phyloP scores from a whole-genome alignment of 2,329 filamentous ascomycete genomes.

The Neofusicoccum kwambonambiense region DNA sequence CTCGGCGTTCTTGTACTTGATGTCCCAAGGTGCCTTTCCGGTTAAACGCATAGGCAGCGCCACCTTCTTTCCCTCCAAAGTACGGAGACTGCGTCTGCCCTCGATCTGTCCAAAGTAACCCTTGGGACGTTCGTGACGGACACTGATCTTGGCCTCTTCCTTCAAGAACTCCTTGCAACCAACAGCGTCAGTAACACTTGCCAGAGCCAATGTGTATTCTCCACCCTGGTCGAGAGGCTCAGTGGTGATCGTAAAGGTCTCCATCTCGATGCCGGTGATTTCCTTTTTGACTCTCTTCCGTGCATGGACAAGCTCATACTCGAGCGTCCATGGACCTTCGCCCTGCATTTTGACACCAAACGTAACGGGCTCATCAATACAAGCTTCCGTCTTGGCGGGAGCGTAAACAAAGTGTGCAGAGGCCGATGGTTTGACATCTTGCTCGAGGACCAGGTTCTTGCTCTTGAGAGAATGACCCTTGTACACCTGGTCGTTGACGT shows the following conservation, averaged over 20 bases:
- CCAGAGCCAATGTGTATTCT: slow-evolving; percentile 84
- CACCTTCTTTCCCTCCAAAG: slow-evolving; percentile 72
- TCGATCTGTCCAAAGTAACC: slow-evolving; percentile 84
- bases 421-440: slow-evolving; percentile 90
- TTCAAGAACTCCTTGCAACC: slow-evolving; percentile 84
- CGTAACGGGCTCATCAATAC: slow-evolving; percentile 76
- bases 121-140: slow-evolving; percentile 83
- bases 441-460: slow-evolving; percentile 65
- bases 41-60: slow-evolving; percentile 80
- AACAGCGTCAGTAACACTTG: slow-evolving; percentile 80
- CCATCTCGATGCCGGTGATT: slow-evolving; percentile 61
- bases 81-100: slow-evolving; percentile 70
- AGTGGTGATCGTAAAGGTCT: slow-evolving; percentile 71
- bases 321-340: slow-evolving; percentile 81
- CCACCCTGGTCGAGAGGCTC: slow-evolving; percentile 74
- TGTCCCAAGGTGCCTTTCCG: slow-evolving; percentile 79
- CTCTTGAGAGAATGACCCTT: slow-evolving; percentile 56
- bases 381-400: slow-evolving; percentile 62
- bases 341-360: slow-evolving; percentile 75
- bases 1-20: slow-evolving; percentile 71
- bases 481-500: slow-evolving; percentile 82
- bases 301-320: slow-evolving; percentile 90
- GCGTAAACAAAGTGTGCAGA: slow-evolving; percentile 67
- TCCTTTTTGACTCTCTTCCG: slow-evolving; percentile 75
- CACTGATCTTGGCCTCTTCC: slow-evolving; percentile 79